Base-by-base conservation (phyloP, 2,329 filamentous ascomycete genomes). In the Canariomyces notabilis region DNA sequence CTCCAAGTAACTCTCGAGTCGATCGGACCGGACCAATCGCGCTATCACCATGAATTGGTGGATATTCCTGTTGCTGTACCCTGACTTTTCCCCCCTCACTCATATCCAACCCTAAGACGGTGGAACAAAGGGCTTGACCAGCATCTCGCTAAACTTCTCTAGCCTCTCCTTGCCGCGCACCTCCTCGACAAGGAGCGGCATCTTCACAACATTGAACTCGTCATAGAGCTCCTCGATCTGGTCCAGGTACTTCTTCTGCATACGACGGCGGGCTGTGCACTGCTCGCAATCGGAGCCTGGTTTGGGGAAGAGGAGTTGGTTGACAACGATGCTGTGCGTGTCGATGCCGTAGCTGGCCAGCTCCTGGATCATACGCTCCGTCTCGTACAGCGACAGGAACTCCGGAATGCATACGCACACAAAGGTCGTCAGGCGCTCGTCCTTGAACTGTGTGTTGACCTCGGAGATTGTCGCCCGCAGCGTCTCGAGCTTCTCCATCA, bases 301-400 rank as follows among this genome's bases (percentile, higher is more conserved):
- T 67, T 87, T 87, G 15, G 93, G 93, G 72, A 95, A 98, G 46
- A 98, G 74, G 57, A 98, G 77, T 75, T 98, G 93, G 69, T 98
- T 98, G 61, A 98, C 93, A 37, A 98, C 93, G 65, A 98, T 97
- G 63, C 85, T 83, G 72, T 97, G 93, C 6, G 91, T 95, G 67
- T 98, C 93, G 65, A 98, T 98, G 62, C 85, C 76, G 71, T 95
- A 98, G 65, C 80, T 86, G 38, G 89, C 83, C 51, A 98, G 76
- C 73, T 98, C 93, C 75, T 98, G 93, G 60, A 98, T 97, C 93
- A 98, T 97, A 61, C 93, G 87, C 75, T 98, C 93, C 52, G 93
- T 98, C 77, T 98, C 93, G 73, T 98, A 98, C 42, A 98, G 77
- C 31, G 85, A 90, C 59, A 98, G 69, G 73, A 98, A 98, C 70